Evolutionary conservation across 139 green algal genomes (phyloP).

Genomic region (Auxenochlorella pyrenoidosa): DNA sequence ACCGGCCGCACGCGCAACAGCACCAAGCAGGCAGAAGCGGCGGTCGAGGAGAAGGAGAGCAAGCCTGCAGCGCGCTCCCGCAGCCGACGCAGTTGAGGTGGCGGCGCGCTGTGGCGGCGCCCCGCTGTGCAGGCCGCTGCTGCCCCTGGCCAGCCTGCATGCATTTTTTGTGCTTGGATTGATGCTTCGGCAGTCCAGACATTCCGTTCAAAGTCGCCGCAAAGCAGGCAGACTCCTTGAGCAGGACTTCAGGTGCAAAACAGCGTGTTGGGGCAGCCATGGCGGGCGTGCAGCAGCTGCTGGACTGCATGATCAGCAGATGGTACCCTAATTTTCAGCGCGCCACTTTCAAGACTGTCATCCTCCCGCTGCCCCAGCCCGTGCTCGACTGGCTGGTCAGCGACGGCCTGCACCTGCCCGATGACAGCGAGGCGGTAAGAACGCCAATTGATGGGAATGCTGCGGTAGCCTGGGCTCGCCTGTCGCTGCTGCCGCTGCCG

Average conservation of each 20-base stretch:
- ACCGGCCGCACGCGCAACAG: constrained; percentile 1
- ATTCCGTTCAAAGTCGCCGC: not conserved
- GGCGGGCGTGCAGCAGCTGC: constrained; percentile 41
- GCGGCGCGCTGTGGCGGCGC: not conserved
- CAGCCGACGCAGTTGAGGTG: not conserved
- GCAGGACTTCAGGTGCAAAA: not conserved
- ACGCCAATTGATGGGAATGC: not conserved
- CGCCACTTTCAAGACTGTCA: constrained; percentile 37
- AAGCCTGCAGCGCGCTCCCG: not conserved
- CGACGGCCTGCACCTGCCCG: constrained; percentile 67
- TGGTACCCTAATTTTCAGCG: constrained; percentile 65
- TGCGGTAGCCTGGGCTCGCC: not conserved
- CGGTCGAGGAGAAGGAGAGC: not conserved
- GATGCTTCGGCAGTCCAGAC: not conserved
- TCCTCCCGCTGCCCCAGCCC: constrained; percentile 58
- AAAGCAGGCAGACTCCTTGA: not conserved
- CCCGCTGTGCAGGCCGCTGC: not conserved
- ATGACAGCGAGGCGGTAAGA: constrained; percentile 59
- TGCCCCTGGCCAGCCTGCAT: not conserved
- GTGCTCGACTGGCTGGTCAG: constrained; percentile 72
- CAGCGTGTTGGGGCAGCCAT: not conserved
- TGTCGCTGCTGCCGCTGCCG: not conserved
- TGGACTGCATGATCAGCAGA: constrained; percentile 54
- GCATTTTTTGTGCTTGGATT: not conserved
- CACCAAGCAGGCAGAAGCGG: not conserved